phyloP scores from a whole-genome alignment of 352 stramenopile genomes.

The Globisporangium sylvaticum region DNA sequence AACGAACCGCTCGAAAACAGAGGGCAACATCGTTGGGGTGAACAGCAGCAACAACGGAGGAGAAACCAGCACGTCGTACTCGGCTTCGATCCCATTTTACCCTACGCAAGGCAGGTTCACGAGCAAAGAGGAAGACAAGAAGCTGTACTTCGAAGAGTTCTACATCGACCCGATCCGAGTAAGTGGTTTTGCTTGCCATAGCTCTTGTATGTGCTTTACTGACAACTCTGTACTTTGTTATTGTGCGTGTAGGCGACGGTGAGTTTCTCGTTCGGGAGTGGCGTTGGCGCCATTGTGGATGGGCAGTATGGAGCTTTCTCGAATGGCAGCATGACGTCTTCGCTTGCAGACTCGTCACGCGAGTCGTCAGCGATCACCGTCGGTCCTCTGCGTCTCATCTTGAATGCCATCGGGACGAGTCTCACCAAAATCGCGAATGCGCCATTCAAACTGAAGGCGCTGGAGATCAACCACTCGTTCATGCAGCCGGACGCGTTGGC shows the following conservation, averaged over 20 bases:
- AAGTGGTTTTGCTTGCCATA: slow-evolving; percentile 10
- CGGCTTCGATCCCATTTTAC: slow-evolving; percentile 16
- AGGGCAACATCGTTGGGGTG: slow-evolving; percentile 10
- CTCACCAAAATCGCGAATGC: slow-evolving; percentile 87
- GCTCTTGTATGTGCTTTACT: background rate
- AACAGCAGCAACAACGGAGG: slow-evolving; percentile 18
- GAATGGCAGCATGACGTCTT: slow-evolving; percentile 16
- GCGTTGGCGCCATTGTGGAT: slow-evolving; percentile 57
- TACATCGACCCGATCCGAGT: slow-evolving; percentile 78
- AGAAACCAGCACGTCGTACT: slow-evolving; percentile 1
- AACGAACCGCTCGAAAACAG: slow-evolving; percentile 26
- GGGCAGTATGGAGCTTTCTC: slow-evolving; percentile 37
- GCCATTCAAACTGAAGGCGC: slow-evolving; percentile 73
- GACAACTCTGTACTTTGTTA: background rate
- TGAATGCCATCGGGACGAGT: slow-evolving; percentile 86
- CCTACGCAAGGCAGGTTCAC: slow-evolving; percentile 32
- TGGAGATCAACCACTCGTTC: slow-evolving; percentile 83
- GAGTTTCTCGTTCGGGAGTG: slow-evolving; percentile 81
- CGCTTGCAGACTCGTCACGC: slow-evolving; percentile 23
- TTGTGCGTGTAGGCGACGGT: slow-evolving; percentile 46
- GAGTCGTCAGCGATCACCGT: slow-evolving; percentile 53
- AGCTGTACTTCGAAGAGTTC: slow-evolving; percentile 90
- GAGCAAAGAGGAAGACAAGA: slow-evolving; percentile 65
- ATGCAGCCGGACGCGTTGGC: slow-evolving; percentile 73
- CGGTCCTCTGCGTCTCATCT: slow-evolving; percentile 71